Evolutionary conservation across 2,329 filamentous ascomycete species (phyloP).

Genomic region (Claviceps cyperi): DNA sequence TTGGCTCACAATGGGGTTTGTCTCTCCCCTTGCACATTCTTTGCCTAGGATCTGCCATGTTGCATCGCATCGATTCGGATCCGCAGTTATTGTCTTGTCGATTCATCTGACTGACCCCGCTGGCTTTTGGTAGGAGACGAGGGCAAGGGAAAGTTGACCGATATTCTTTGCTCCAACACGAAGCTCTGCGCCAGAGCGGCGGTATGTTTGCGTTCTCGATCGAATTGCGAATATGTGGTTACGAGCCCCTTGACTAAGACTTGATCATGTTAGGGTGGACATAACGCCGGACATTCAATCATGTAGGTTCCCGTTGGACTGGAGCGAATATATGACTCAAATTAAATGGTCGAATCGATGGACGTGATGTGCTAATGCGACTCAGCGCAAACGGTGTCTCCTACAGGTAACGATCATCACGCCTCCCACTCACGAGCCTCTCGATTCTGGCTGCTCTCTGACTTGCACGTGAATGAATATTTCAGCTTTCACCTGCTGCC

Average conservation of each 20-base stretch:
- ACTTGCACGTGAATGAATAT: background rate
- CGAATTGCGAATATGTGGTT: slow-evolving; percentile 9
- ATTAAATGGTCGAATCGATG: too few species aligned
- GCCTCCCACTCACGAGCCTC: background rate
- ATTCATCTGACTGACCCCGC: slow-evolving; percentile 2
- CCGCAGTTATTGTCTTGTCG: background rate
- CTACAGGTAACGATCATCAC: slow-evolving; percentile 16
- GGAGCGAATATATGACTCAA: background rate
- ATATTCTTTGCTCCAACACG: slow-evolving; percentile 18
- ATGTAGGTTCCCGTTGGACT: slow-evolving; percentile 5
- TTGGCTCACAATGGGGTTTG: slow-evolving; percentile 26
- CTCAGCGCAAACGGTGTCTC: slow-evolving; percentile 18
- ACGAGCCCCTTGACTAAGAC: slow-evolving; percentile 2
- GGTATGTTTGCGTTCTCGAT: background rate
- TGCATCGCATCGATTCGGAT: background rate
- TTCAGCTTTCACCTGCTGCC: slow-evolving; percentile 47
- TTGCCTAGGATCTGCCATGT: background rate
- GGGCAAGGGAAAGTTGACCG: slow-evolving; percentile 25
- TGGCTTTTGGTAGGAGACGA: slow-evolving; percentile 17
- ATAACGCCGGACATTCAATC: slow-evolving; percentile 15
- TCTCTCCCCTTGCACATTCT: slow-evolving; percentile 6
- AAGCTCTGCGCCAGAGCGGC: slow-evolving; percentile 20
- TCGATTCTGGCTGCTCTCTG: background rate
- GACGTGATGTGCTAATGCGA: background rate
- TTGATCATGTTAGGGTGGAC: slow-evolving; percentile 14